phyloP scores from a whole-genome alignment of 805 yeast genomes.

The Cyberlindnera veronae region DNA sequence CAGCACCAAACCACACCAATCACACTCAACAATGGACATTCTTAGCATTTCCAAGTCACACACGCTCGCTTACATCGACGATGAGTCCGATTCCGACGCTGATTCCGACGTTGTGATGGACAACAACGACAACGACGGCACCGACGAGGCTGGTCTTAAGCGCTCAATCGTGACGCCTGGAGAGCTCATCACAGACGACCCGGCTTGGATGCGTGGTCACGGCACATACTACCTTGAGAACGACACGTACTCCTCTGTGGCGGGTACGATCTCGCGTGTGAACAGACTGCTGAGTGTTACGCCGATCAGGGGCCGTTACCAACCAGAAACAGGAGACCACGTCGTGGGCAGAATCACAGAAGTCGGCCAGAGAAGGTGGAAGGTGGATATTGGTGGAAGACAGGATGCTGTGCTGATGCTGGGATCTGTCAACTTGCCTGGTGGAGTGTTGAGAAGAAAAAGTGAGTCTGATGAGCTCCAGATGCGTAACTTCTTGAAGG shows the following conservation, averaged over 20 bases:
- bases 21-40: constrained; percentile 12
- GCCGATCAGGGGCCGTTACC: constrained; percentile 83
- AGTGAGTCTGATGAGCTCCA: constrained; percentile 94
- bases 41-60: constrained; percentile 20
- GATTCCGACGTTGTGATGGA: constrained; percentile 34
- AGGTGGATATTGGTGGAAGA: constrained; percentile 92
- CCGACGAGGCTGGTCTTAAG: constrained; percentile 29
- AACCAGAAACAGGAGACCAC: constrained; percentile 96
- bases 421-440: constrained; percentile 95
- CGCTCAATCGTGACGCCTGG: constrained; percentile 83
- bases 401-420: constrained; percentile 90
- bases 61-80: constrained; percentile 15
- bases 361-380: constrained; percentile 93
- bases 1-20: neutral
- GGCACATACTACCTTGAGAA: constrained; percentile 84
- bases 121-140: constrained; percentile 22
- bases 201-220: constrained; percentile 98
- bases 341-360: constrained; percentile 91
- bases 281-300: constrained; percentile 81
- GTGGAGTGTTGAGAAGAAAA: constrained; percentile 92
- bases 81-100: constrained; percentile 30
- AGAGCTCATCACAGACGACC: constrained; percentile 91
- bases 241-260: constrained; percentile 83
- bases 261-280: constrained; percentile 84
- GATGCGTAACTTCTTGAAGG: constrained; percentile 91